phyloP scores from a whole-genome alignment of 768 basidiomycete species.

The Podaxis mareebaensis region DNA sequence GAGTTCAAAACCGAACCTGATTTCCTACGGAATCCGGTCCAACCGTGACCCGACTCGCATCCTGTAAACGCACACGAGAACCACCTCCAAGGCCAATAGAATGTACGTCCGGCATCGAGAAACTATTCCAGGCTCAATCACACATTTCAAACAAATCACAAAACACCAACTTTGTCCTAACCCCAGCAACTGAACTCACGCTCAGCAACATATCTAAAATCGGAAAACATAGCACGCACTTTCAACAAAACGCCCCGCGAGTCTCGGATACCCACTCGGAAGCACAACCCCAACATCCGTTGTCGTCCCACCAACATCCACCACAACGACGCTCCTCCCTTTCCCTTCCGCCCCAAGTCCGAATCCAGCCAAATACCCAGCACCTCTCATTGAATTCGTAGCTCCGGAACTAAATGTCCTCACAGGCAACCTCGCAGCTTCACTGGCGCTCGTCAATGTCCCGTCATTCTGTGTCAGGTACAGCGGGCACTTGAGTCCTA shows the following conservation, averaged over 20 bases:
- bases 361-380: constrained; percentile 53
- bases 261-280: constrained; percentile 59
- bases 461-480: constrained; percentile 66
- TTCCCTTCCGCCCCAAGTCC: constrained; percentile 22
- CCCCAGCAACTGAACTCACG: constrained; percentile 44
- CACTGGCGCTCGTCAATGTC: constrained; percentile 47
- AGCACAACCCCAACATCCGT: constrained; percentile 65
- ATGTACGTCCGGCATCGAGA: constrained; percentile 57
- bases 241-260: constrained; percentile 62
- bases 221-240: constrained; percentile 17
- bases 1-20: constrained; percentile 20
- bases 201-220: not conserved
- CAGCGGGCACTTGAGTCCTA: constrained; percentile 49
- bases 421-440: constrained; percentile 59
- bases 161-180: constrained; percentile 47
- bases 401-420: constrained; percentile 62
- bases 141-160: too few relatives aligned
- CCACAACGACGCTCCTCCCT: constrained; percentile 44
- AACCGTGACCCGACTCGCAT: constrained; percentile 43
- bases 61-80: constrained; percentile 43
- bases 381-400: constrained; percentile 73
- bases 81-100: constrained; percentile 69
- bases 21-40: constrained; percentile 72
- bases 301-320: constrained; percentile 68
- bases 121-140: constrained; percentile 24